Base-by-base conservation (phyloP, 2,329 filamentous ascomycete genomes). In the Xylariaceae sp. region DNA sequence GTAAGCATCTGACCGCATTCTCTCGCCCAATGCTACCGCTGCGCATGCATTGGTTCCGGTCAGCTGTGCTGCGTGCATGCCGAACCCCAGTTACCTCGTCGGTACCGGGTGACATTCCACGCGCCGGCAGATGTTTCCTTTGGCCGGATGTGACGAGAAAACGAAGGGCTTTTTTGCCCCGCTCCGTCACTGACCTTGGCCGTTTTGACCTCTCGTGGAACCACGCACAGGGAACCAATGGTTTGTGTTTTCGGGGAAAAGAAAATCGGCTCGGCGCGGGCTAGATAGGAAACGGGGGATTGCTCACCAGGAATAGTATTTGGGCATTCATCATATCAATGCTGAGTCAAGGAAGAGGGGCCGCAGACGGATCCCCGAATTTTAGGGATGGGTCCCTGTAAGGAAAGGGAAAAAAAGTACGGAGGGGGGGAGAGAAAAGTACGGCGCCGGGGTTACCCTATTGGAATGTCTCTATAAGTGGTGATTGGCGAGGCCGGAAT, bases 251-350 rank as follows among this genome's bases (percentile, higher is more conserved):
- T 12, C 10, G 32, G 13, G 13, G 7, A 37, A 21, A n/a, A 8
- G 22, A 26, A n/a, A n/a, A n/a, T n/a, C n/a, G n/a, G n/a, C n/a
- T n/a, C n/a, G 10, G 22, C n/a, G 21, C 21, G 8, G 22, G 6
- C 22, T 29, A 45, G 9, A 18, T 6, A 40, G 21, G 34, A 54
- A 10, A 16, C 41, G 49, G 32, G 26, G 16, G 26, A 34, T 21
- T 36, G 54, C 67, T 68, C 64, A 69, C 67, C 55, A 69, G 64
- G 56, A 69, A 69, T 46, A 65, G 68, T 60, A 69, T 69, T 58
- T 69, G 67, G 49, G 66, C 64, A 57, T 69, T 69, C 67, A 69
- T 69, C 36, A 55, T 67, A 57, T 58, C 49, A 43, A 54, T 58
- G 58, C 57, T 55, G 57, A 59, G 54, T 60, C 42, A 50, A 55